phyloP scores from a whole-genome alignment of 306 rosid genomes.

The Abrus pulchellus region DNA sequence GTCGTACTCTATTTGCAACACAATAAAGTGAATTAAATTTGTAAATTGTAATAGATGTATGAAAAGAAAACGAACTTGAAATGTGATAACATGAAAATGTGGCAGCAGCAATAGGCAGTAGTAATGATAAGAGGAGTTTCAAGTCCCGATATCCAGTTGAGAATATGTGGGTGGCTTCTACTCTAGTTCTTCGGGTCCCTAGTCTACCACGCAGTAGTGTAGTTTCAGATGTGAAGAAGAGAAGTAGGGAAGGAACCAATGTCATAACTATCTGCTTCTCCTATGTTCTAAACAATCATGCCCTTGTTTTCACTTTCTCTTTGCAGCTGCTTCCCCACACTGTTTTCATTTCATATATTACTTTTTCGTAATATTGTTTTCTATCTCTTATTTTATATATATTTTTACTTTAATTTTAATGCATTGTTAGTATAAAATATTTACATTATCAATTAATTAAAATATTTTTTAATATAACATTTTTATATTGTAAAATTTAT shows the following conservation, averaged over 20 bases:
- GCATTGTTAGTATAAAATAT: too few relatives aligned
- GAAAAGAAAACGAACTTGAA: not conserved
- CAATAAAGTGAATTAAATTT: too few relatives aligned
- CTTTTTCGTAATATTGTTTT: too few relatives aligned
- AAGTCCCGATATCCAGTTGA: conserved; percentile 57
- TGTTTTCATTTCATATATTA: too few relatives aligned
- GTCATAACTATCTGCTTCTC: not conserved
- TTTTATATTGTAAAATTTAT: too few relatives aligned
- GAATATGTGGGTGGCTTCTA: conserved; percentile 40
- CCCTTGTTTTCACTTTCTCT: not conserved
- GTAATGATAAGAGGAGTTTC: conserved; percentile 43
- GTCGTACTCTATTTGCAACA: too few relatives aligned
- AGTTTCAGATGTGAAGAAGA: not conserved
- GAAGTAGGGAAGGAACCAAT: not conserved
- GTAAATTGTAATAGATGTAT: too few relatives aligned
- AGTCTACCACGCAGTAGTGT: not conserved
- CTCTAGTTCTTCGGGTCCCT: not conserved
- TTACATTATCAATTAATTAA: too few relatives aligned
- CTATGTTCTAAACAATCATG: conserved; percentile 22
- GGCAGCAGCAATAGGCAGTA: conserved; percentile 1
- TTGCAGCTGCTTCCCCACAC: not conserved
- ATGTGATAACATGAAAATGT: not conserved
- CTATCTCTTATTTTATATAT: too few relatives aligned
- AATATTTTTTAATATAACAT: too few relatives aligned
- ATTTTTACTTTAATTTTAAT: too few relatives aligned